Percentiles rank a stretch among this genome's conserved stretches.
Evolutionary conservation across 1,284 basidiomycete genomes (phyloP).

Genomic region (Meira nashicola): DNA sequence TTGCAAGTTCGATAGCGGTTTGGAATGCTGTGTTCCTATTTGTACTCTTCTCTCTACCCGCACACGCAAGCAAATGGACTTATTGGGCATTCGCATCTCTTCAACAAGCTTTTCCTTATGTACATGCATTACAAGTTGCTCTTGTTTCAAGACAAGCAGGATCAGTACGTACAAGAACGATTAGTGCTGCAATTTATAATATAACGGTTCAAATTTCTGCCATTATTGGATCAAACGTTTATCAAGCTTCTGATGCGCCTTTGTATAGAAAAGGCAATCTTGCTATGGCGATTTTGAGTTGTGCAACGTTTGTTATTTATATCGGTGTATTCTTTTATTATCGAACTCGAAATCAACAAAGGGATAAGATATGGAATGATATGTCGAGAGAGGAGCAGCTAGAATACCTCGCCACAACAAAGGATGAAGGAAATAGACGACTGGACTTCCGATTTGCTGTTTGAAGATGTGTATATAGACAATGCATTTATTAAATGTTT

Average conservation of each 20-base stretch:
- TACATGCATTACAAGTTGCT: slow-evolving; percentile 19
- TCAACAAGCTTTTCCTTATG: slow-evolving; percentile 17
- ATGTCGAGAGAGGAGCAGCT: slow-evolving; percentile 27
- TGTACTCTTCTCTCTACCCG: slow-evolving; percentile 12
- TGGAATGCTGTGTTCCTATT: slow-evolving; percentile 16
- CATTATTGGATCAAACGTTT: slow-evolving; percentile 18
- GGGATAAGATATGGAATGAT: slow-evolving; percentile 25
- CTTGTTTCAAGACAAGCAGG: slow-evolving; percentile 15
- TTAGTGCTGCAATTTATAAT: slow-evolving; percentile 27
- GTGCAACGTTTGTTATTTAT: too few species aligned
- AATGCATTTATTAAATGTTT: too few species aligned
- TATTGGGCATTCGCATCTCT: slow-evolving; percentile 18
- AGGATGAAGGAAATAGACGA: slow-evolving; percentile 27
- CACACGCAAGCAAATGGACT: slow-evolving; percentile 13
- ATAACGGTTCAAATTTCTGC: slow-evolving; percentile 20
- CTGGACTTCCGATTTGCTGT: slow-evolving; percentile 38
- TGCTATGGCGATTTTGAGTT: slow-evolving; percentile 10
- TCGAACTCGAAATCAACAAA: slow-evolving; percentile 19
- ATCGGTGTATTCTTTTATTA: slow-evolving; percentile 28
- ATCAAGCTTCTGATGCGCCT: slow-evolving; percentile 17
- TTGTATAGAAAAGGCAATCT: slow-evolving; percentile 17
- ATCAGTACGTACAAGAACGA: slow-evolving; percentile 16
- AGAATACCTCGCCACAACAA: slow-evolving; percentile 29
- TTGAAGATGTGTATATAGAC: background rate
- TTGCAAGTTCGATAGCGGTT: slow-evolving; percentile 10